These are phyloP conservation scores for Mortierella claussenii DNA, from an alignment of 192 early-diverging fungal species.

Conservation along the genomic window DNA sequence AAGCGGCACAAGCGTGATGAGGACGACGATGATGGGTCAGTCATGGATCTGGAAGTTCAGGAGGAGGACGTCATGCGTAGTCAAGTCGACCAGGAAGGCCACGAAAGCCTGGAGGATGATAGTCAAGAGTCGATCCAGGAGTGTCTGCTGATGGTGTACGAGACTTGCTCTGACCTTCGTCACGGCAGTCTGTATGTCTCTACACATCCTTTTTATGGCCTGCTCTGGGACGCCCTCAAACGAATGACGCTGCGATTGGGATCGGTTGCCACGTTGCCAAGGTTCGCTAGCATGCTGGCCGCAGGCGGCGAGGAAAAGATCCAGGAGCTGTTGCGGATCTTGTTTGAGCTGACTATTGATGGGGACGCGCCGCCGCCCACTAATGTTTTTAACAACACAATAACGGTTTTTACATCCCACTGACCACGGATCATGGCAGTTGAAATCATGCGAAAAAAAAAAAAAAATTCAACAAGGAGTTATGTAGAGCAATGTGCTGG, in stretches of 20 bases:
- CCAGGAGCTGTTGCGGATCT: constrained; percentile 29
- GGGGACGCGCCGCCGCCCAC: too few relatives aligned
- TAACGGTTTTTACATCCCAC: too few relatives aligned
- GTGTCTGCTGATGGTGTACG: constrained; percentile 40
- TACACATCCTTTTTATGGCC: constrained; percentile 30
- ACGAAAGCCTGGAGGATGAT: background rate
- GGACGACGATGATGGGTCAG: background rate
- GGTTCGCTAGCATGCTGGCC: constrained; percentile 22
- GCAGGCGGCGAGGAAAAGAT: constrained; percentile 31
- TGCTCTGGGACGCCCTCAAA: constrained; percentile 31
- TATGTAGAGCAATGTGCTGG: too few relatives aligned
- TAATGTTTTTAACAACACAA: too few relatives aligned
- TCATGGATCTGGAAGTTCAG: background rate
- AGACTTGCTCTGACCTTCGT: constrained; percentile 26
- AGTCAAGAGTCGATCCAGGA: constrained; percentile 24
- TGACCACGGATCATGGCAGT: too few relatives aligned
- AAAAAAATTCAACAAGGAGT: too few relatives aligned
- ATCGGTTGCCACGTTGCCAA: constrained; percentile 11
- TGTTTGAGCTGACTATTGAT: constrained; percentile 15
- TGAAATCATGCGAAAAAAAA: too few relatives aligned
- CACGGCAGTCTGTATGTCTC: constrained; percentile 12
- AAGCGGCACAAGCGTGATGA: constrained; percentile 2
- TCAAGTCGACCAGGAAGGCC: background rate
- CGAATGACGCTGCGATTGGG: constrained; percentile 23
- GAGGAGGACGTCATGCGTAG: background rate